These are phyloP conservation scores for Fusarium domesticum DNA, from an alignment of 2,329 filamentous ascomycete species.

Conservation along the genomic window DNA sequence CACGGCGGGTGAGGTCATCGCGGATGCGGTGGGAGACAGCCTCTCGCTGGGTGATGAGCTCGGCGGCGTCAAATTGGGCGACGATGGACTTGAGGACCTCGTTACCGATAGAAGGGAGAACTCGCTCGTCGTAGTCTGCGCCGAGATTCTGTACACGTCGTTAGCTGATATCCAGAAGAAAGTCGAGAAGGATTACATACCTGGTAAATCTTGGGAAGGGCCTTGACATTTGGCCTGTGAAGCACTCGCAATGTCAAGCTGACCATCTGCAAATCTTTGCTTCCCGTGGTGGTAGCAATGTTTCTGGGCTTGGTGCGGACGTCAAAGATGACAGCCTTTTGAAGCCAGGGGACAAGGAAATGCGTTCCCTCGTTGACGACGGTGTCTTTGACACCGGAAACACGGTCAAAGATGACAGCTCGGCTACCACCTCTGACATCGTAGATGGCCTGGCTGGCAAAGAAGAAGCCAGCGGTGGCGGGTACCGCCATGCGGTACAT, in stretches of 20 bases:
- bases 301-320: conserved; percentile 96
- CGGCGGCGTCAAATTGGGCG: conserved; percentile 96
- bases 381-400: conserved; percentile 86
- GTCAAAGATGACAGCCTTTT: conserved; percentile 92
- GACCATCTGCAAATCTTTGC: conserved; percentile 99
- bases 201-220: conserved; percentile 97
- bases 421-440: conserved; percentile 93
- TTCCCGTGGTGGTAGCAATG: conserved; percentile 94
- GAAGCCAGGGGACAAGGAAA: conserved; percentile 93
- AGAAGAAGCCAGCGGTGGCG: conserved; percentile 61
- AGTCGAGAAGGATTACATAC: conserved; percentile 47
- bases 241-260: conserved; percentile 94
- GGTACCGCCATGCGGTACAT: conserved; percentile 72
- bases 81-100: conserved; percentile 99
- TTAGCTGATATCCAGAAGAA: conserved; percentile 9
- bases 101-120: conserved; percentile 97
- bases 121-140: conserved; percentile 96
- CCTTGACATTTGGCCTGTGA: conserved; percentile 89
- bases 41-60: conserved; percentile 98
- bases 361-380: conserved; percentile 97
- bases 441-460: conserved; percentile 82
- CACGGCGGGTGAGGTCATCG: conserved; percentile 85
- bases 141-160: conserved; percentile 72
- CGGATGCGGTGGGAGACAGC: conserved; percentile 94
- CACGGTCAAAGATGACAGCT: conserved; percentile 95